phyloP scores from a whole-genome alignment of 2,329 filamentous ascomycete genomes.

The Aspergillus ibericus region DNA sequence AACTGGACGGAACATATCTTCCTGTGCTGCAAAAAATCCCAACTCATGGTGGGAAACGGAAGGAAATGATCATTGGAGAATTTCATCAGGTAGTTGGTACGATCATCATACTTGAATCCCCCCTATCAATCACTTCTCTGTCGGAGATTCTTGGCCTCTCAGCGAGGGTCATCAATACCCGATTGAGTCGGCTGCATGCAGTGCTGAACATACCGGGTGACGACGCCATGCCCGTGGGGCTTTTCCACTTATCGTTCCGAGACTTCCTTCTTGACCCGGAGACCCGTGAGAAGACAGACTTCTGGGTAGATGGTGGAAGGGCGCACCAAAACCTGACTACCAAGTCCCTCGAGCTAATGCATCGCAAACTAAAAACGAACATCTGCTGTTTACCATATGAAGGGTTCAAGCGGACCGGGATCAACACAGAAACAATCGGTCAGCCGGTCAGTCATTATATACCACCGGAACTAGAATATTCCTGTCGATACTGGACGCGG shows the following conservation, averaged over 20 bases:
- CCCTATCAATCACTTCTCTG: constrained; percentile 1
- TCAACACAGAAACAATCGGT: constrained; percentile 4
- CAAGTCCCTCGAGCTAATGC: constrained; percentile 12
- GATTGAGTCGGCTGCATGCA: constrained; percentile 2
- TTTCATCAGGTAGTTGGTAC: constrained; percentile 1
- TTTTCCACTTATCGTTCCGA: constrained; percentile 7
- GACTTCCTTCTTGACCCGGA: constrained; percentile 6
- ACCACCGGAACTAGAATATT: constrained; percentile 24
- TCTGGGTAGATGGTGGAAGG: constrained; percentile 24
- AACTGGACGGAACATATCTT: constrained; percentile 2
- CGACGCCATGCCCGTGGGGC: background rate
- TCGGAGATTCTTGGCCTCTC: background rate
- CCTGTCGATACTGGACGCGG: constrained; percentile 28
- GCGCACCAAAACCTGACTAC: constrained; percentile 8
- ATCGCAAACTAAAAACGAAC: constrained; percentile 4
- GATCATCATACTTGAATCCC: constrained; percentile 4
- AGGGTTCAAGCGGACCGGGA: constrained; percentile 4
- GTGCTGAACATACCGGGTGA: constrained; percentile 1
- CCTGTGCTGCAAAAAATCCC: background rate
- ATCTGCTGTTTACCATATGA: constrained; percentile 17
- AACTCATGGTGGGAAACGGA: background rate
- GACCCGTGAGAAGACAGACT: background rate
- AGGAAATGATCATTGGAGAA: background rate
- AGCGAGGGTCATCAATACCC: background rate
- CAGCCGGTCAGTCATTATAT: constrained; percentile 16